These are phyloP conservation scores for Coemansia sp. DNA, from an alignment of 192 early-diverging fungal genomes.

Conservation along the genomic window DNA sequence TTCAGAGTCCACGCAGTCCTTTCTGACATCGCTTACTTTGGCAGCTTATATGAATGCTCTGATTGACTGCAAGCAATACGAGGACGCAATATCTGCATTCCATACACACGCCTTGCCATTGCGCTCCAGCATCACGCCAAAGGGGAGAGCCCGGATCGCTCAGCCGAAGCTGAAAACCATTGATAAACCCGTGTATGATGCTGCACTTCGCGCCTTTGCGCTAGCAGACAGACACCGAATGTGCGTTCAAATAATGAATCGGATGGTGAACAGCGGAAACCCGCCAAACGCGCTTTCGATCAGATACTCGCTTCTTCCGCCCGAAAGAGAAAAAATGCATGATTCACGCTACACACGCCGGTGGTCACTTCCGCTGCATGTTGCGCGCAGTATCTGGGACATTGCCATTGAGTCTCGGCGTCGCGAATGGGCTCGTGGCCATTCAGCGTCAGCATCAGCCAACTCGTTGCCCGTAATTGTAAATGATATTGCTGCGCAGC, in stretches of 20 bases:
- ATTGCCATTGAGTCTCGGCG: conserved; percentile 21
- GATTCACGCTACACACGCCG: conserved; percentile 11
- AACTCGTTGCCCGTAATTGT: conserved; percentile 36
- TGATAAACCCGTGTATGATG: conserved; percentile 35
- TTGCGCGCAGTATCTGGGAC: conserved; percentile 31
- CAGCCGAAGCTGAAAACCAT: conserved; percentile 6
- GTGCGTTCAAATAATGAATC: conserved; percentile 23
- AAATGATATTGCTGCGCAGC: conserved; percentile 43
- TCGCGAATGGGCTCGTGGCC: conserved; percentile 15
- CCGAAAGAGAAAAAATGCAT: conserved; percentile 6
- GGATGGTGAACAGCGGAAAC: conserved; percentile 24
- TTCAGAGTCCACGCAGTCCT: conserved; percentile 1
- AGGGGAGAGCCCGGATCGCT: background rate
- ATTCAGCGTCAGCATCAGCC: background rate
- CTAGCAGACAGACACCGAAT: conserved; percentile 28
- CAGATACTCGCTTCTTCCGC: conserved; percentile 38
- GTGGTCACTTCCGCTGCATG: conserved; percentile 35
- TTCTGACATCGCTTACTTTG: conserved; percentile 37
- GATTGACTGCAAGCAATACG: conserved; percentile 23
- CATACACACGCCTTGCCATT: conserved; percentile 12
- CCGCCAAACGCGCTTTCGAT: conserved; percentile 30
- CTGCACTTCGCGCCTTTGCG: conserved; percentile 32
- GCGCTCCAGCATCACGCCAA: background rate
- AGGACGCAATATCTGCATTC: conserved; percentile 30
- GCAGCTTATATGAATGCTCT: conserved; percentile 43